Base-by-base conservation (phyloP, 2,329 filamentous ascomycete genomes). In the Triangularia verruculosa region DNA sequence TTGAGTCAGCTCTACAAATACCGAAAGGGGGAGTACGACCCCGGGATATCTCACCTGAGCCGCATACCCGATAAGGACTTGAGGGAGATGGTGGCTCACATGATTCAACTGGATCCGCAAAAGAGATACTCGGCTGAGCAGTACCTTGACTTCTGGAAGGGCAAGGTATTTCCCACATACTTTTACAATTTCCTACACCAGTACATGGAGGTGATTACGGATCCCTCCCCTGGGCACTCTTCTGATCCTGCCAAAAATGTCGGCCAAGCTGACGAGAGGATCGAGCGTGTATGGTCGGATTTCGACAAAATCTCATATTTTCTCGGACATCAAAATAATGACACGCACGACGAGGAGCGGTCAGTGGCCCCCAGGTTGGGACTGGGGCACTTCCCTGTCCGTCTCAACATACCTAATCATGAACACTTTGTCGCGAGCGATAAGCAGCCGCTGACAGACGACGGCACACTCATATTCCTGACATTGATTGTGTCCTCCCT, bases 251-350 rank as follows among this genome's bases (percentile, higher is more conserved):
- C 83, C 2, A 87, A 85, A 67, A 96, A 93, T 71, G 81, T 93
- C 59, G 90, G 90, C 65, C 93, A 97, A 75, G 88, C 93, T 1
- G 95, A 99, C 75, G 93, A 97, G 69, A 87, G 95, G 51, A 98
- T 99, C 72, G 92, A 98, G 71, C 87, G 93, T 52, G 89, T 99
- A 0, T 98, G 91, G 72, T 87, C 91, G 70, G 95, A 99, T 73
- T 98, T 97, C 77, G 95, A 99, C 75, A 99, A 98, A 75, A 97
- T 99, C 59, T 93, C 94, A 0, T 96, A 96, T 73, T 96, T 97
- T 63, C 83, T 99, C 1, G 93, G 92, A 13, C 92, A 92, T 65
- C 84, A 86, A 27, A 81, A 87, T 52, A 82, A 82, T 2, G 72
- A 76, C 13, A 69, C 73, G 11, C 62, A 68, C 3, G 61, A 69